Evolutionary conservation across 164 flowering plant genomes (phyloP).

Genomic region (Dillenia suffruticosa): DNA sequence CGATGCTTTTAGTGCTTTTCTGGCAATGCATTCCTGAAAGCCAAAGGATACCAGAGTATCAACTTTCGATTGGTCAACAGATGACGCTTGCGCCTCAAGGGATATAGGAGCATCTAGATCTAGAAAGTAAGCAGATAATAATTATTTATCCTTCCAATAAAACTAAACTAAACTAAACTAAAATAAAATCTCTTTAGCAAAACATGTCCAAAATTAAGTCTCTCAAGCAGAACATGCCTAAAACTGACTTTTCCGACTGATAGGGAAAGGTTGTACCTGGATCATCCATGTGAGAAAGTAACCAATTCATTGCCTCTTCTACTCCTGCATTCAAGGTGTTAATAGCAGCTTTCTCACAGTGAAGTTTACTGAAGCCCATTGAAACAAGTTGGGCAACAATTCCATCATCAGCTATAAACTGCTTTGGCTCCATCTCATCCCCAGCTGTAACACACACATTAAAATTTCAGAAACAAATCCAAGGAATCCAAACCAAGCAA

Average conservation of each 20-base stretch:
- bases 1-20: slow-evolving; percentile 76
- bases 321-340: slow-evolving; percentile 81
- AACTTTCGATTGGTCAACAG: slow-evolving; percentile 68
- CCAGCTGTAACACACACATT: slow-evolving; percentile 30
- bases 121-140: slow-evolving; percentile 17
- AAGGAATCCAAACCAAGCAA: too few relatives aligned
- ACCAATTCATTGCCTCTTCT: slow-evolving; percentile 99
- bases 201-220: too few relatives aligned
- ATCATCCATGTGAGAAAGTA: slow-evolving; percentile 96
- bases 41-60: slow-evolving; percentile 87
- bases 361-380: slow-evolving; percentile 85
- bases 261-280: slow-evolving; percentile 45
- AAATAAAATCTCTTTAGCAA: neutral
- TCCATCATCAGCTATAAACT: slow-evolving; percentile 51
- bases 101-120: slow-evolving; percentile 84
- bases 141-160: too few relatives aligned
- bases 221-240: too few relatives aligned
- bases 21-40: slow-evolving; percentile 71
- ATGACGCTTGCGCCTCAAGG: slow-evolving; percentile 24
- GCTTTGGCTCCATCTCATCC: slow-evolving; percentile 33
- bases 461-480: too few relatives aligned
- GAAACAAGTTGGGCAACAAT: slow-evolving; percentile 83
- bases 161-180: neutral
- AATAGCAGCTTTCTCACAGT: slow-evolving; percentile 91
- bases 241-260: too few relatives aligned